Base-by-base conservation (phyloP, 2,329 filamentous ascomycete genomes). In the Colletotrichum kahawae region DNA sequence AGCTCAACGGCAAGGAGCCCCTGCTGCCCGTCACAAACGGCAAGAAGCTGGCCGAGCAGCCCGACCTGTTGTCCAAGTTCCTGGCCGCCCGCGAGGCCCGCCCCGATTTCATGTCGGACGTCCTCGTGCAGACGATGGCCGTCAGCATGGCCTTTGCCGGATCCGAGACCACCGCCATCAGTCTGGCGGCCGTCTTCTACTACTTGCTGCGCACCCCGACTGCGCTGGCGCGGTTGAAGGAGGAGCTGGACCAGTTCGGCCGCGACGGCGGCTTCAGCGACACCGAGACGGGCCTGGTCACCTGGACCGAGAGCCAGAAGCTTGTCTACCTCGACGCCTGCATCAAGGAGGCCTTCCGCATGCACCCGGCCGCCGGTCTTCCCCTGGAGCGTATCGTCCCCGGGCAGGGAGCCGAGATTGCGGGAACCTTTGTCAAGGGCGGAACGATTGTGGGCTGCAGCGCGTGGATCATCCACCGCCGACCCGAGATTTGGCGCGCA, bases 91-190 rank as follows among this genome's bases (percentile, higher is more conserved):
- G 91, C 62, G 89, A 92, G 79, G 88, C 91, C 21, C 90, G 93
- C 57, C 93, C 93, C 0, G 90, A 92, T 3, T 93, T 95, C 83
- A 94, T 95, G 92, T 92, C 88, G 29, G 92, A 95, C 79, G 88
- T 87, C 5, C 87, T 93, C 10, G 93, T 95, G 13, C 90, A 93
- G 77, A 92, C 92, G 8, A 93, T 94, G 84, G 93, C 92, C 65
- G 90, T 93, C n/a, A 92, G 88, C 73, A 94, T 94, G 93, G 90
- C 90, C 0, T 91, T 94, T 78, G 95, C 95, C 1, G 94, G 94
- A 5, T 93, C 91, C 3, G 95, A 97, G 83, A 96, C 94, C 1
- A 96, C 94, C 0, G 94, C 93, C 51, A 96, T 96, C 80, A 92
- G 90, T 8, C 87, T 96, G 0, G 90, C 90, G 7, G 89, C 92